A percentile compares a stretch with the other conserved stretches of the same genome.
Conservation (phyloP, 495 filamentous ascomycete genomes). For the Penicillium angulare region DNA sequence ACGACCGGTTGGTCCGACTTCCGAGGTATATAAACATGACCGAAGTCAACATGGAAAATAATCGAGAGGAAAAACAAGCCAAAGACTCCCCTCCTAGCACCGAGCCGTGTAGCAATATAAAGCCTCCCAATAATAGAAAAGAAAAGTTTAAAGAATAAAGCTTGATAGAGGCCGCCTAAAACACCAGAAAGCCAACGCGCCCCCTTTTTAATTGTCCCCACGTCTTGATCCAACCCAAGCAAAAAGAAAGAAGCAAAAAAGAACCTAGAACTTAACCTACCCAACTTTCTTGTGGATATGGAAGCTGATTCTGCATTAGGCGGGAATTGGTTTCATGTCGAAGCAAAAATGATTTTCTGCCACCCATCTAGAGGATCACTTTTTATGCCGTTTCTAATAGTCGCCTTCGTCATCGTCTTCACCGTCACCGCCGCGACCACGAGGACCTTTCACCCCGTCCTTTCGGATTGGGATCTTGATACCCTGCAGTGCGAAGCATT, state of each 20-base stretch:
- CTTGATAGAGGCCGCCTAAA: constrained; percentile 18
- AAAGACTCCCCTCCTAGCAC: constrained; percentile 22
- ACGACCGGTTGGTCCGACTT: neutral
- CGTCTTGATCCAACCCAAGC: constrained; percentile 17
- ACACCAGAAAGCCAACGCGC: constrained; percentile 36
- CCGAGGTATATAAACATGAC: constrained; percentile 27
- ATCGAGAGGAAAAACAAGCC: constrained; percentile 7
- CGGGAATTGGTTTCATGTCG: constrained; percentile 9
- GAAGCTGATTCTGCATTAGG: too few relatives aligned
- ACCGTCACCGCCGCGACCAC: constrained; percentile 60
- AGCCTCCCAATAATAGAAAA: constrained; percentile 2
- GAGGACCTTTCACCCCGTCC: constrained; percentile 65
- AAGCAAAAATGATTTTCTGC: neutral
- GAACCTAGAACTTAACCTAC: constrained; percentile 6
- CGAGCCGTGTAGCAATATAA: constrained; percentile 34
- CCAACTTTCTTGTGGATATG: too few relatives aligned
- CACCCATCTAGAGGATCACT: constrained; percentile 3
- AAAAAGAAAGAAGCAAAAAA: constrained; percentile 13
- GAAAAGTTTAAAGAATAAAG: constrained; percentile 4
- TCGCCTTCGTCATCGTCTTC: constrained; percentile 46
- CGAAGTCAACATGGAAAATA: constrained; percentile 9
- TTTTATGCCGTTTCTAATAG: constrained; percentile 10
- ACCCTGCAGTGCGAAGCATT: constrained; percentile 91
- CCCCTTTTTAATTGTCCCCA: constrained; percentile 19
- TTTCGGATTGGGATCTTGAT: constrained; percentile 95